Base-by-base conservation (phyloP, 352 stramenopile species). In the Elongisporangium prolatum region DNA sequence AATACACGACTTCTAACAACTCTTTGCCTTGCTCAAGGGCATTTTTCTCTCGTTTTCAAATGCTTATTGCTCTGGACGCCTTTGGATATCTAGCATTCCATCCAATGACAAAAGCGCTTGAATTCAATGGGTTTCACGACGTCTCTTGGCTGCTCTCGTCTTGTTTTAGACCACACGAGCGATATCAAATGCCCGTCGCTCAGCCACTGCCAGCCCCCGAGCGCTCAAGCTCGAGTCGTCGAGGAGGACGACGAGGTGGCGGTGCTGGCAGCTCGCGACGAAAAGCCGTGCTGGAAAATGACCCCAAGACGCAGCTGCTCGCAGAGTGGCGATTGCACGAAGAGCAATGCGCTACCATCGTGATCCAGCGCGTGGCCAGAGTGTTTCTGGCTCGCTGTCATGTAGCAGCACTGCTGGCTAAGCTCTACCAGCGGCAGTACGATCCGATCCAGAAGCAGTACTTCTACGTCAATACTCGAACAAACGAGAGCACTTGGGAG, bases 391-490 rank as follows among this genome's bases (percentile, higher is more conserved):
- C 66, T 34, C 74, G 77, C 11, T 51, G 59, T 8, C 60, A 71
- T n/a, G 64, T 90, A 24, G 55, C 61, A 2, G 59, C 50, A 0
- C 59, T 90, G 47, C 59, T 87, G 4, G 24, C 62, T 2, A 69
- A 69, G 18, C 55, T 86, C 21, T 90, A 88, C 61, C 64, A 84
- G 50, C 75, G 77, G 38, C 75, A 80, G 56, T 84, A 88, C 54
- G 77, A 90, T 55, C 72, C 77, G 21, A 72, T 88, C 21, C 68
- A 65, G 37, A 83, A 80, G 68, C 64, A 75, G 44, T 73, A 86
- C 59, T 88, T 67, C 59, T 90, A 87, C 59, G 60, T 90, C 56
- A 90, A 90, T 57, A 81, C 75, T 17, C 57, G 58, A 14, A 90
- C 80, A n/a, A 78, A 84, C 55, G 77, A 76, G 59, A 86, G 68